A percentile compares a stretch with the other conserved stretches of the same genome.
These are phyloP conservation scores for Saccharomycopsis sp. DNA, from an alignment of 805 yeast genomes.

Conservation along the genomic window DNA sequence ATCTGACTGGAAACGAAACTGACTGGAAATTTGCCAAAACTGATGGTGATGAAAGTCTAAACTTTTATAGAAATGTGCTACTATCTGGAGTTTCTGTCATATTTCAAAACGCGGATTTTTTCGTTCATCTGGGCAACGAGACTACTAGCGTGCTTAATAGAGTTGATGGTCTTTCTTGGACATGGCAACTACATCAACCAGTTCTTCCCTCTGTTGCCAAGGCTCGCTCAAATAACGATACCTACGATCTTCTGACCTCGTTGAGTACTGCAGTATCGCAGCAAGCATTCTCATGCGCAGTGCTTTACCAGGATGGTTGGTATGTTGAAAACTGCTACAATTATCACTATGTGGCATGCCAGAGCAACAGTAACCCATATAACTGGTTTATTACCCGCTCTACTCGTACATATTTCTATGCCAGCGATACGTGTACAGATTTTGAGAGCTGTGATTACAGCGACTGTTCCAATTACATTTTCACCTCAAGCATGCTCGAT, in stretches of 20 bases:
- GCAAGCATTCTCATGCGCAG: constrained; percentile 18
- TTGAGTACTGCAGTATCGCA: not conserved
- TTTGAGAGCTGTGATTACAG: not conserved
- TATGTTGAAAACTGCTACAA: constrained; percentile 59
- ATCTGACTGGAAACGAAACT: not conserved
- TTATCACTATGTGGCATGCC: constrained; percentile 50
- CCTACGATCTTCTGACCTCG: not conserved
- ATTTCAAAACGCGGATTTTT: not conserved
- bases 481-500: constrained; percentile 30
- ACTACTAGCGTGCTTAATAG: not conserved
- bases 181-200: constrained; percentile 16
- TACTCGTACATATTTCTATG: constrained; percentile 39
- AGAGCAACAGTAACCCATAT: constrained; percentile 29
- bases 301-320: constrained; percentile 42
- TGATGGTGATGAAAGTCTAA: not conserved
- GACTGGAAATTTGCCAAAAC: not conserved
- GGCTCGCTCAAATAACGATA: not conserved
- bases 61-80: not conserved
- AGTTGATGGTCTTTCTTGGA: constrained; percentile 8
- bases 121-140: not conserved
- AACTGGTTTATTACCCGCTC: constrained; percentile 36
- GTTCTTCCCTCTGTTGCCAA: not conserved
- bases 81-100: not conserved
- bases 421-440: constrained; percentile 31
- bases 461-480: constrained; percentile 22